Conservation (phyloP, 768 basidiomycete genomes). For the Collybia mongolica region DNA sequence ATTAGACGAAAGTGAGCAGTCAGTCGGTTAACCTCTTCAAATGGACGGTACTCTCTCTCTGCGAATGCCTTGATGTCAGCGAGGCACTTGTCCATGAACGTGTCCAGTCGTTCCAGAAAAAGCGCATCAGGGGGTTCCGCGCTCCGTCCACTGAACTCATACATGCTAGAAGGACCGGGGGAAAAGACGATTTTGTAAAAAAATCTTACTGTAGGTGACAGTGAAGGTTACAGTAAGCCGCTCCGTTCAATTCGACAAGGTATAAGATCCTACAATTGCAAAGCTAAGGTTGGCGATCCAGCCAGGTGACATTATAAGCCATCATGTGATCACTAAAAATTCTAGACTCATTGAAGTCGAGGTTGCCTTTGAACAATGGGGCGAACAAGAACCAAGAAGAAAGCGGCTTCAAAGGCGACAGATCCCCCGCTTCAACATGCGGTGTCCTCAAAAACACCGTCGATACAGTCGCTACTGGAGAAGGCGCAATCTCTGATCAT, state of each 20-base stretch:
- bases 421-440: slow-evolving; percentile 19
- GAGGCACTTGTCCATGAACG: slow-evolving; percentile 58
- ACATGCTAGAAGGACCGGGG: slow-evolving; percentile 19
- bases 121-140: slow-evolving; percentile 41
- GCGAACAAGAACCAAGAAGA: slow-evolving; percentile 51
- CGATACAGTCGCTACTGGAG: slow-evolving; percentile 57
- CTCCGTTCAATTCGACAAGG: no score
- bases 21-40: slow-evolving; percentile 53
- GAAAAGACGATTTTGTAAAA: neutral
- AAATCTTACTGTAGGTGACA: neutral
- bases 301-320: slow-evolving; percentile 21
- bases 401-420: slow-evolving; percentile 33
- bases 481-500: slow-evolving; percentile 81
- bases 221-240: neutral
- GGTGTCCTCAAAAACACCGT: slow-evolving; percentile 30
- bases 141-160: slow-evolving; percentile 31
- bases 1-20: slow-evolving; percentile 11
- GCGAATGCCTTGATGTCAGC: slow-evolving; percentile 61
- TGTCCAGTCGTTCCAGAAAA: slow-evolving; percentile 64
- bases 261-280: no score
- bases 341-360: slow-evolving; percentile 5
- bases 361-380: slow-evolving; percentile 39
- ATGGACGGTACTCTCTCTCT: slow-evolving; percentile 53
- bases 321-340: slow-evolving; percentile 17
- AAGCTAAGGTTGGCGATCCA: no score